A percentile compares a stretch with the other conserved stretches of the same genome.
phyloP scores from a whole-genome alignment of 345 rosid species.

The Clausena lansium region DNA sequence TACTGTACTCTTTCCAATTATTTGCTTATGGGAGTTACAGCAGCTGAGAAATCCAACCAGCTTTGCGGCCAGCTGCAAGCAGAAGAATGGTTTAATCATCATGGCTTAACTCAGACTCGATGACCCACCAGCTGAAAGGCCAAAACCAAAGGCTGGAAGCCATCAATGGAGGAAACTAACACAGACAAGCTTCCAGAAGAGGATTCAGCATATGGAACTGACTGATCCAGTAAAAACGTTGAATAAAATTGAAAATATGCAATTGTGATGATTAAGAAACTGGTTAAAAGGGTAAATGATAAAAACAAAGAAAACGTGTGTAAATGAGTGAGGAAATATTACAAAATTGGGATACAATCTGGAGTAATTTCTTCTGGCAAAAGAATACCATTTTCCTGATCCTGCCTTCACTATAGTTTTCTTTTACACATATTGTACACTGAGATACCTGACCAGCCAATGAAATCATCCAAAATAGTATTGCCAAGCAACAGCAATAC shows the following conservation, averaged over 20 bases:
- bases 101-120: not conserved
- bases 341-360: conserved; percentile 10
- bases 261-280: too few relatives aligned
- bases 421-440: conserved; percentile 26
- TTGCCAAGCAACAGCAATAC: conserved; percentile 70
- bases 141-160: not conserved
- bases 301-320: not conserved
- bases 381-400: not conserved
- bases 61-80: conserved; percentile 48
- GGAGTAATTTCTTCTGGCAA: not conserved
- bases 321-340: not conserved
- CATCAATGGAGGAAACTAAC: not conserved
- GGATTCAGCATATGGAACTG: not conserved
- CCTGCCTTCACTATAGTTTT: not conserved
- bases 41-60: conserved; percentile 38
- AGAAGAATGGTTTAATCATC: not conserved
- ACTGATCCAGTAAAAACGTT: not conserved
- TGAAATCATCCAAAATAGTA: conserved; percentile 37
- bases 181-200: not conserved
- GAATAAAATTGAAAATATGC: not conserved
- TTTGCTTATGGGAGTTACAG: conserved; percentile 20
- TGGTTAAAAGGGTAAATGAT: not conserved
- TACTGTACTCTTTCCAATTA: not conserved
- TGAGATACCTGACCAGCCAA: not conserved
- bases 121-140: not conserved